These are phyloP conservation scores for Ceratocystis ficicola DNA, from an alignment of 2,329 filamentous ascomycete species.

Conservation along the genomic window DNA sequence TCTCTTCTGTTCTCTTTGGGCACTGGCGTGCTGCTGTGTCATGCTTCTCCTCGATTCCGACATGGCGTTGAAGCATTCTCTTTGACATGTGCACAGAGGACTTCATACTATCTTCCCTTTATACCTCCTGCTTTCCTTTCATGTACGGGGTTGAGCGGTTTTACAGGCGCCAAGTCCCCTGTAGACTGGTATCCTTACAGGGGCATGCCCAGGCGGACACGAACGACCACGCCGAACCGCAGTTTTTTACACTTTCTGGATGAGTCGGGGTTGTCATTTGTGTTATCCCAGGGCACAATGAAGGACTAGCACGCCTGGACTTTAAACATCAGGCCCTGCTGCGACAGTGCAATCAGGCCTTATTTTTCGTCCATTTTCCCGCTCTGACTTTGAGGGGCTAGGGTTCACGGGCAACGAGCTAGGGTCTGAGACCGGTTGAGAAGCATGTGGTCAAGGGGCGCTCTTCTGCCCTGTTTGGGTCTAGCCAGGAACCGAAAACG, in stretches of 20 bases:
- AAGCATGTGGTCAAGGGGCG: conserved; percentile 4
- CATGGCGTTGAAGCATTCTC: neutral
- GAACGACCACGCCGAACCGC: neutral
- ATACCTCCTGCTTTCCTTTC: neutral
- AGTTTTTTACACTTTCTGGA: neutral
- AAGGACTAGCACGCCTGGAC: neutral
- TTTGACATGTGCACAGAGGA: conserved; percentile 2
- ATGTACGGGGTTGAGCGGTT: neutral
- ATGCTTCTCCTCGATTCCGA: no score
- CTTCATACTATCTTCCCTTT: neutral
- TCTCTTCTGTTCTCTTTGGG: neutral
- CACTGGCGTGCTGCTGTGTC: neutral
- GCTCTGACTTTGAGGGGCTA: neutral
- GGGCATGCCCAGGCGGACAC: neutral
- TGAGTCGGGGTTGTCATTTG: no score
- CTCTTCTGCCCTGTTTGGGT: neutral
- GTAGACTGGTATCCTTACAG: neutral
- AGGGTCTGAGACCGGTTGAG: conserved; percentile 10
- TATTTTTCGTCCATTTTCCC: neutral
- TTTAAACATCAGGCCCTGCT: neutral
- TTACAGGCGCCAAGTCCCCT: conserved; percentile 5
- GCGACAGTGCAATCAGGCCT: conserved; percentile 1
- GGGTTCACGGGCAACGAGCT: neutral
- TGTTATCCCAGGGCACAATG: no score
- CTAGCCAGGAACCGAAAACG: conserved; percentile 8